Conservation (phyloP, 306 rosid genomes). For the Hylodesmum podocarpum region DNA sequence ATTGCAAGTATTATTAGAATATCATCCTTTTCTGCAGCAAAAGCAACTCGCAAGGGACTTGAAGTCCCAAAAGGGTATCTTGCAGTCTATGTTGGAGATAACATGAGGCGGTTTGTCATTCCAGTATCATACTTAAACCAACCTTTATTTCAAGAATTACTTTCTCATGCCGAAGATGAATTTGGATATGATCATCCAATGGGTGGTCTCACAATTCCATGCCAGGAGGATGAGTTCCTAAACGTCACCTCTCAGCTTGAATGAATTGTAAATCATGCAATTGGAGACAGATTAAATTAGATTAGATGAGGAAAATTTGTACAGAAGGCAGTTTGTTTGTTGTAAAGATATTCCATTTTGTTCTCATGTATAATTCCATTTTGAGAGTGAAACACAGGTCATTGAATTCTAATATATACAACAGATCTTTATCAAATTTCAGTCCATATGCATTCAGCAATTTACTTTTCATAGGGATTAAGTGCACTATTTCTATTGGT, state of each 20-base stretch:
- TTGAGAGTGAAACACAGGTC: neutral
- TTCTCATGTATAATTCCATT: neutral
- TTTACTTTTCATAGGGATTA: no score
- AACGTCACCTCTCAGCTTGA: conserved; percentile 27
- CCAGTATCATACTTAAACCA: conserved; percentile 43
- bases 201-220: conserved; percentile 37
- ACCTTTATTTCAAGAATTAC: conserved; percentile 37
- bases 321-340: neutral
- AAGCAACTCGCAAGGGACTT: neutral
- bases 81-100: conserved; percentile 39
- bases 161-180: conserved; percentile 33
- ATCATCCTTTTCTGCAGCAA: neutral
- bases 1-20: neutral
- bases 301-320: conserved; percentile 23
- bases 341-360: neutral
- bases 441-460: no score
- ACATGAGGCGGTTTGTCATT: conserved; percentile 33
- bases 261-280: neutral
- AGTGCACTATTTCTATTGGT: neutral
- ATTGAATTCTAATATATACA: neutral
- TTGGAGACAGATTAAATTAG: conserved; percentile 14
- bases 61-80: conserved; percentile 45
- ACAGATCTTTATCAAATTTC: neutral
- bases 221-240: conserved; percentile 26
- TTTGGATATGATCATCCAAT: conserved; percentile 46